Evolutionary conservation across 805 yeast species (phyloP), one percentile per base, ranked within the genome.

Genomic region (Hanseniaspora thailandica): DNA sequence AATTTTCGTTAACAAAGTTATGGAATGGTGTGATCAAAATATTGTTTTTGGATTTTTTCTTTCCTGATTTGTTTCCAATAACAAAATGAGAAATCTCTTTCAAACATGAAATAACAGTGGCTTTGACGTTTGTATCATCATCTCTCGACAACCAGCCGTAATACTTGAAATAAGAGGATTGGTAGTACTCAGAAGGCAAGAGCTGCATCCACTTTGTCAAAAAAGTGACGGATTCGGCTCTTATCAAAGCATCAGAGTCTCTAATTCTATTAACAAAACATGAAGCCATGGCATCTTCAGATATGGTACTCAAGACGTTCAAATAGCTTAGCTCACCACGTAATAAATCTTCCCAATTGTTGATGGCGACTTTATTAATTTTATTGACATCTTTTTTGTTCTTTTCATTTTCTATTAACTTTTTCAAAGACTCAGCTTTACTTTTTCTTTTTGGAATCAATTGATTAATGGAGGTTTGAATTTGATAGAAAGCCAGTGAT

Each of bases 61-160:
- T 43, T 6, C 36, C 20, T 19, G 46, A 17, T 4, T 26, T 43
- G 8, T 25, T 25, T 19, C 8, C 20, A 48, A 64, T 53, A 28
- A 56, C 57, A 56, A 55, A 61, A 48, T 66, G 70, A 61, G 77
- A 77, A 22, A 80, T 66, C 59, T 69, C 78, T 12, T 70, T 63
- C 43, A 88, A 66, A 4, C 75, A 72, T 58, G 72, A 77, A 25
- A 84, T 62, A 1, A 80, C 88, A 59, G 84, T 87, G 8, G 72
- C 63, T 58, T 95, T 74, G 1, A 86, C 94, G 3, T 63, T 57
- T 10, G 75, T 65, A 15, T 76, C 74, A 2, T 78, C 70, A 62
- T 88, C 96, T n/a, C 89, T 80, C 40, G 89, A 68, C 33, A 86
- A 70, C 94, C 94, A 84, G 4, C 95, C 95, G 61, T 84, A 74